Percentiles rank a stretch among this genome's conserved stretches.
These are phyloP conservation scores for Colletotrichum brevisporum DNA, from an alignment of 2,329 filamentous ascomycete species.

Conservation along the genomic window DNA sequence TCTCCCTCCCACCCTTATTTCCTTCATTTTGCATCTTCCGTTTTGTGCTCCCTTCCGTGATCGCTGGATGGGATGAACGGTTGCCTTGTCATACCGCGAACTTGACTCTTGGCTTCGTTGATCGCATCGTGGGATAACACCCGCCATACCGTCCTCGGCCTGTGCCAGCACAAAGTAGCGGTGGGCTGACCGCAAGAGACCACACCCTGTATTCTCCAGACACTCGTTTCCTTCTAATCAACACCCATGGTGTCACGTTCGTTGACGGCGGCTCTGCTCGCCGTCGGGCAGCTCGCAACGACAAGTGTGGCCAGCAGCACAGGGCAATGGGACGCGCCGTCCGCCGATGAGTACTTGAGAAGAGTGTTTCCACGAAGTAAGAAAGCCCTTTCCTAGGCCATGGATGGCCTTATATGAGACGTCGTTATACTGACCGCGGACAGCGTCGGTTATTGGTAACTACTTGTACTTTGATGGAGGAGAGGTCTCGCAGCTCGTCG, in stretches of 20 bases:
- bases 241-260: constrained; percentile 14
- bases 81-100: neutral
- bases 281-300: constrained; percentile 16
- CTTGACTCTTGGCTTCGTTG: constrained; percentile 2
- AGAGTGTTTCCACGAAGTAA: constrained; percentile 29
- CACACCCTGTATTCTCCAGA: neutral
- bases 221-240: neutral
- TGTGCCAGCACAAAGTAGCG: neutral
- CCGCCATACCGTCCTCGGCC: neutral
- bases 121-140: neutral
- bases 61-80: constrained; percentile 5
- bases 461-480: constrained; percentile 38
- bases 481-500: constrained; percentile 30
- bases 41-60: constrained; percentile 1
- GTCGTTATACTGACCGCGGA: neutral
- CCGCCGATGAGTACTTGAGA: constrained; percentile 18
- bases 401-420: too few species aligned
- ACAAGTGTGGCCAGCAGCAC: constrained; percentile 3
- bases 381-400: neutral
- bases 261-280: constrained; percentile 22
- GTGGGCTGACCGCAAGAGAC: neutral
- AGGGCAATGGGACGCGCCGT: constrained; percentile 25
- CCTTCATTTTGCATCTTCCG: neutral
- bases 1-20: neutral
- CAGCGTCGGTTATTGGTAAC: constrained; percentile 31